Base-by-base conservation (phyloP, 2,329 filamentous ascomycete genomes). In the Coniochaeta sp. region DNA sequence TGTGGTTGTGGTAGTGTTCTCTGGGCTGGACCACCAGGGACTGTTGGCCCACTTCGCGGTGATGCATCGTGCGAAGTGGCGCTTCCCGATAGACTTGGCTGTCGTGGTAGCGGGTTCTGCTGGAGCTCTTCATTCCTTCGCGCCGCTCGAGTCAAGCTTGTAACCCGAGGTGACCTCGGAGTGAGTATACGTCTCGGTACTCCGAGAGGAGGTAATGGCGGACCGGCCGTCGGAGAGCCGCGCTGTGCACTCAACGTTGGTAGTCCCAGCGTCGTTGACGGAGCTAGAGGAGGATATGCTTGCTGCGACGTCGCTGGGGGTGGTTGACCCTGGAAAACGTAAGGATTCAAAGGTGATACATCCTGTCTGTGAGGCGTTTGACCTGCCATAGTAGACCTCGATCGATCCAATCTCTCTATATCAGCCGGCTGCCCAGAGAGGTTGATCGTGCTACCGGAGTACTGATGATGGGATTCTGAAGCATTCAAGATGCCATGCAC, bases 141-240 rank as follows among this genome's bases (percentile, higher is more conserved):
- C 12, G 68, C 65, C 50, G 70, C 68, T 17, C 74, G 70, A 34
- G 77, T 77, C 14, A 82, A 67, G 65, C 81, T 85, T 19, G 79
- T 74, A 28, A 80, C 76, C 62, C 84, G 79, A 44, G 84, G 84
- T 11, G 85, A 86, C 64, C 79, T 77, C 0, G 85, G 83, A 12
- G 81, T 85, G 62, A 86, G 68, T n/a, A 84, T 79, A 36, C 79
- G 79, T 64, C 83, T 75, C 59, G 73, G 57, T 58, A 66, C 59
- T 67, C 70, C 26, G 73, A 62, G 6, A 70, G 64, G 1, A 70
- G 66, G 59, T 70, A 70, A 26, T 70, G 68, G 26, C 72, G 72
- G 26, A 58, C 60, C 33, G 22, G 14, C 11, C 11, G 66, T 64
- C 8, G 74, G 72, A 17, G 73, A 74, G 33, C 65, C 69, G 40